Conservation (phyloP, 2,329 filamentous ascomycete species). For the Colletotrichum viniferum region DNA sequence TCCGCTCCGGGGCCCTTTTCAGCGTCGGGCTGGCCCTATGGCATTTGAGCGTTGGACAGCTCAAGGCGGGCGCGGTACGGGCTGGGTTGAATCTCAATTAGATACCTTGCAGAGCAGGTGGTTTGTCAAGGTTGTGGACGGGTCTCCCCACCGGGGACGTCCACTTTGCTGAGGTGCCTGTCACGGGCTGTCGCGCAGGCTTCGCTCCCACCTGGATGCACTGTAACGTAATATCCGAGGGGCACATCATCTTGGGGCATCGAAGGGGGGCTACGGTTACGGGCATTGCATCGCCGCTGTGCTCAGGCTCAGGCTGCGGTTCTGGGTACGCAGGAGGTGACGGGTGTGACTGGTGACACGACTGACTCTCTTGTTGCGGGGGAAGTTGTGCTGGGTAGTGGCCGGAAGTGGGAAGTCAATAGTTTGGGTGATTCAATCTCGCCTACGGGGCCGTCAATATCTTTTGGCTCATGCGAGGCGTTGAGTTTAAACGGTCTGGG, state of each 20-base stretch:
- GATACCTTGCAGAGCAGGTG: neutral
- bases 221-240: slow-evolving; percentile 23
- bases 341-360: neutral
- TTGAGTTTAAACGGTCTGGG: neutral
- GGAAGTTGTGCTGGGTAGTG: neutral
- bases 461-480: neutral
- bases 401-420: neutral
- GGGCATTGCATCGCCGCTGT: neutral
- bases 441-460: neutral
- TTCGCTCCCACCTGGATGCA: slow-evolving; percentile 1
- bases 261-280: neutral
- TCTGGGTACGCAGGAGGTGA: neutral
- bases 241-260: neutral
- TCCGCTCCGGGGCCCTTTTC: neutral
- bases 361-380: neutral
- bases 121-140: neutral
- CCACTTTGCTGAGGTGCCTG: neutral
- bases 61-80: neutral
- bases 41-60: neutral
- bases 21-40: neutral
- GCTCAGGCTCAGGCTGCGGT: neutral
- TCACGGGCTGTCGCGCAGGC: neutral
- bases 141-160: neutral
- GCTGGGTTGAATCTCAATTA: neutral
- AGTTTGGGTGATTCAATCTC: neutral